Percentiles rank a stretch among this genome's conserved stretches.
phyloP scores from a whole-genome alignment of 2,329 filamentous ascomycete species.

The Talaromyces sp. region DNA sequence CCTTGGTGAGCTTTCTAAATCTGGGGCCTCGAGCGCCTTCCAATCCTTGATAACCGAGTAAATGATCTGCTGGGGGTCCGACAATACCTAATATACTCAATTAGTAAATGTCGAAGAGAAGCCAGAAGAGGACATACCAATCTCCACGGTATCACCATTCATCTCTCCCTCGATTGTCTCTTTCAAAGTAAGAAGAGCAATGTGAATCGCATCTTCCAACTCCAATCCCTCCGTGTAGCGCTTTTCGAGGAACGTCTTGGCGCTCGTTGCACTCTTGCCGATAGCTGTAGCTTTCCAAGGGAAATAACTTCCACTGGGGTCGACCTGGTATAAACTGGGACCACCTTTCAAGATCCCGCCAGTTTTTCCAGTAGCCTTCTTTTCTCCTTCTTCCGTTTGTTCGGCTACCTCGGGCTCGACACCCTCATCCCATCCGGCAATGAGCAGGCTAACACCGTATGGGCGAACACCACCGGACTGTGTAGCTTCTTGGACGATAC shows the following conservation, averaged over 20 bases:
- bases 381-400: constrained; percentile 54
- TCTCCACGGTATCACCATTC: constrained; percentile 98
- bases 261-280: constrained; percentile 95
- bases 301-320: constrained; percentile 98
- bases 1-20: constrained; percentile 72
- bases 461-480: constrained; percentile 96
- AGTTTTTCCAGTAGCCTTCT: constrained; percentile 79
- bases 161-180: constrained; percentile 99
- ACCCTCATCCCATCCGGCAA: constrained; percentile 97
- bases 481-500: constrained; percentile 98
- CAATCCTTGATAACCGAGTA: constrained; percentile 71
- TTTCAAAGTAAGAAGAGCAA: constrained; percentile 93
- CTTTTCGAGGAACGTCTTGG: constrained; percentile 99
- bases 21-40: constrained; percentile 43
- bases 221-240: constrained; percentile 95
- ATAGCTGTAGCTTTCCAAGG: constrained; percentile 99
- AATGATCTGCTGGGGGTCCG: constrained; percentile 85
- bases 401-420: constrained; percentile 79
- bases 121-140: constrained; percentile 59
- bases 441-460: constrained; percentile 91
- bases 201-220: constrained; percentile 97
- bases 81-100: constrained; percentile 69
- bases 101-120: background rate
- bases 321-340: constrained; percentile 96
- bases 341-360: constrained; percentile 94